These are phyloP conservation scores for Cymbopogon flexuosus DNA, from an alignment of 202 grass and related monocot genomes.

Conservation along the genomic window DNA sequence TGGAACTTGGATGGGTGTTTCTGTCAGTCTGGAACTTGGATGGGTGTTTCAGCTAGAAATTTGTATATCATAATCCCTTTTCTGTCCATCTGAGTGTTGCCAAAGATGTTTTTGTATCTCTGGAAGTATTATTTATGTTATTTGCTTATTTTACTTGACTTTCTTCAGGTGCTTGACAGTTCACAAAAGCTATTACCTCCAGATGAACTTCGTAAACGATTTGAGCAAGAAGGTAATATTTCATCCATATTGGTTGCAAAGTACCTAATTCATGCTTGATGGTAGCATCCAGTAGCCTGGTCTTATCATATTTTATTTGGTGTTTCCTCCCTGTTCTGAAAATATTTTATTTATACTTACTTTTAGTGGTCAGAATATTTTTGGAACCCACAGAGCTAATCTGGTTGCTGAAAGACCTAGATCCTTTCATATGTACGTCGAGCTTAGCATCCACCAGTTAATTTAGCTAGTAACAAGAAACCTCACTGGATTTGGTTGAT, in stretches of 20 bases:
- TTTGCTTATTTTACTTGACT: slow-evolving; percentile 15
- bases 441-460: background rate
- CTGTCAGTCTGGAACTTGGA: background rate
- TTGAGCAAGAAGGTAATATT: slow-evolving; percentile 70
- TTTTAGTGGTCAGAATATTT: background rate
- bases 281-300: background rate
- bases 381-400: background rate
- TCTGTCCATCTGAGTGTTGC: background rate
- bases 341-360: background rate
- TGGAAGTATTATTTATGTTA: background rate
- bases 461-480: background rate
- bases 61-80: background rate
- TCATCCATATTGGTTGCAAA: background rate
- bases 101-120: background rate
- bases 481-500: background rate
- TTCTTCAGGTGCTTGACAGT: slow-evolving; percentile 74
- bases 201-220: slow-evolving; percentile 71
- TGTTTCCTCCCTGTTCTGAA: background rate
- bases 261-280: background rate
- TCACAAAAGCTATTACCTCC: slow-evolving; percentile 71
- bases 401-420: background rate
- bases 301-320: background rate
- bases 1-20: background rate
- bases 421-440: too few species aligned
- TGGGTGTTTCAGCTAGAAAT: background rate